Evolutionary conservation across 2,329 filamentous ascomycete species (phyloP).

Genomic region (Ophiocordyceps camponoti-floridani): DNA sequence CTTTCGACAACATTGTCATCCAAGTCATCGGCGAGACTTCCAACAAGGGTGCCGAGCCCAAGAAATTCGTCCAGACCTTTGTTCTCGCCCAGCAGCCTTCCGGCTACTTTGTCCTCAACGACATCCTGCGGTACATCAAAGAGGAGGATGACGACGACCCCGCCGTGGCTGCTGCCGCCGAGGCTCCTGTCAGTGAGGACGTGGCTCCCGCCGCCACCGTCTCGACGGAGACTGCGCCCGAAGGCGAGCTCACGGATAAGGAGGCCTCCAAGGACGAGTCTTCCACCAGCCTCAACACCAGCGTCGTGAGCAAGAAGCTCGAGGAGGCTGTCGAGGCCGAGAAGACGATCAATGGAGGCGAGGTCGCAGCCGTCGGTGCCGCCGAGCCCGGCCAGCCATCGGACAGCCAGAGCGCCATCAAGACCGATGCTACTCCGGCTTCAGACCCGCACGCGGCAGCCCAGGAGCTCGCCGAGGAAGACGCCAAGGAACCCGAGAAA

Average conservation of each 20-base stretch:
- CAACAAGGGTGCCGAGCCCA: constrained; percentile 78
- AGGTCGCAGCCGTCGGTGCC: constrained; percentile 7
- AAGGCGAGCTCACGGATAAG: constrained; percentile 13
- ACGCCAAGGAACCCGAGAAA: constrained; percentile 40
- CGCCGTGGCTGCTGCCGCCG: constrained; percentile 4
- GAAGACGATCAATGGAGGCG: constrained; percentile 13
- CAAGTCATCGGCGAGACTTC: constrained; percentile 97
- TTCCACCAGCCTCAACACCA: constrained; percentile 20
- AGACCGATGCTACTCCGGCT: constrained; percentile 14
- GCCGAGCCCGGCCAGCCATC: constrained; percentile 19
- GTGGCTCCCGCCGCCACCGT: constrained; percentile 11
- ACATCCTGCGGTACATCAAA: constrained; percentile 87
- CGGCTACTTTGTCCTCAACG: constrained; percentile 95
- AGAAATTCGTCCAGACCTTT: constrained; percentile 96
- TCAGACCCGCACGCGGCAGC: constrained; percentile 31
- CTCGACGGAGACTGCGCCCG: constrained; percentile 9
- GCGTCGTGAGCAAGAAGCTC: constrained; percentile 56
- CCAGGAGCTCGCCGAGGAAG: constrained; percentile 36
- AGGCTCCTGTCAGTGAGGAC: constrained; percentile 11
- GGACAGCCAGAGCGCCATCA: constrained; percentile 9
- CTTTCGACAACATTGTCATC: constrained; percentile 85
- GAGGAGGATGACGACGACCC: constrained; percentile 61
- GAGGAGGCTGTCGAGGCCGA: constrained; percentile 37
- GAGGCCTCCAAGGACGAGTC: constrained; percentile 20
- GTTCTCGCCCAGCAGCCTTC: constrained; percentile 91